Conservation (phyloP, 2,329 filamentous ascomycete species). For the Intubia oerlemansii region DNA sequence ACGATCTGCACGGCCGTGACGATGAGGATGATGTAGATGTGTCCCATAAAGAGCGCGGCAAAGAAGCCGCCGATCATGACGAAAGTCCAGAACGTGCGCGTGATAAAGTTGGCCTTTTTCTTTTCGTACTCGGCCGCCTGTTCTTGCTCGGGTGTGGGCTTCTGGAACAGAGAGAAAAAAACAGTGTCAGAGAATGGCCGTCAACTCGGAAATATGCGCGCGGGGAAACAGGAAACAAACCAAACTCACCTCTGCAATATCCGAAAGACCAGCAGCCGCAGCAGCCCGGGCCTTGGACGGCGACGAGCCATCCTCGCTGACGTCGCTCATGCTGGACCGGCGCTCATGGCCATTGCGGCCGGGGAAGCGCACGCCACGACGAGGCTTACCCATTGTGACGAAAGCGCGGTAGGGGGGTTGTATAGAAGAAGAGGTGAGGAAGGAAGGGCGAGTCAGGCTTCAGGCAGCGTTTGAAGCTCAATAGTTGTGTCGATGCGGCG, state of each 20-base stretch:
- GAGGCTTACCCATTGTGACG: conserved; percentile 16
- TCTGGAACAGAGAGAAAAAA: conserved; percentile 14
- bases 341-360: conserved; percentile 32
- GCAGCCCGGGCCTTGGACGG: no score
- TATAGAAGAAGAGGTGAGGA: no score
- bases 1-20: conserved; percentile 89
- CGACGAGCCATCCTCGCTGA: conserved; percentile 7
- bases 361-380: conserved; percentile 33
- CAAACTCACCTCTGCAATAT: no score
- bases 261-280: no score
- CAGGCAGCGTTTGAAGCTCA: no score
- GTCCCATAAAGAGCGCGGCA: conserved; percentile 75
- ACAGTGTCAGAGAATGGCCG: no score
- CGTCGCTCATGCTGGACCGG: conserved; percentile 51
- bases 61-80: conserved; percentile 96
- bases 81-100: conserved; percentile 90
- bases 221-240: not conserved
- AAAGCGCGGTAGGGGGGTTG: no score
- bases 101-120: conserved; percentile 97
- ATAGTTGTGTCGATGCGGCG: no score
- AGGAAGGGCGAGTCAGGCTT: no score
- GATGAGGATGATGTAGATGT: conserved; percentile 90
- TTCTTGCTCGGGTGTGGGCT: conserved; percentile 19
- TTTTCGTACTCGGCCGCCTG: conserved; percentile 64
- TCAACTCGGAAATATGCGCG: not conserved